Conservation (phyloP, 2,329 filamentous ascomycete species). For the Cladophialophora chaetospira region DNA sequence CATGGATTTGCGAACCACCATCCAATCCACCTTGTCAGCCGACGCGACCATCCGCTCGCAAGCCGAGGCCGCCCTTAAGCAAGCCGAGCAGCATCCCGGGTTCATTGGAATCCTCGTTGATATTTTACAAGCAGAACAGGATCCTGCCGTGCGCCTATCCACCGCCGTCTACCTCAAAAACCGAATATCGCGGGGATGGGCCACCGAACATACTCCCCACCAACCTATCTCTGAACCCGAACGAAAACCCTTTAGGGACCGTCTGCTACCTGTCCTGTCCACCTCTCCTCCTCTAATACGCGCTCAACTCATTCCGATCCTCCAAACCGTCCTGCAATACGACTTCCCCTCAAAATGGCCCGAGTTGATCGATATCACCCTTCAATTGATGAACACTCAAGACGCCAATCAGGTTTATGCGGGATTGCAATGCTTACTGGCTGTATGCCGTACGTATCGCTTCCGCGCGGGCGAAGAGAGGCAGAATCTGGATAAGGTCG, state of each 20-base stretch:
- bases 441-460: conserved; percentile 91
- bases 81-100: conserved; percentile 88
- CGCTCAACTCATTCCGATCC: conserved; percentile 87
- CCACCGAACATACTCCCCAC: conserved; percentile 73
- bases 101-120: conserved; percentile 90
- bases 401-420: conserved; percentile 86
- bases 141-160: conserved; percentile 79
- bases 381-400: conserved; percentile 84
- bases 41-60: conserved; percentile 64
- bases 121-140: conserved; percentile 85
- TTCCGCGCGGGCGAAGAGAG: conserved; percentile 86
- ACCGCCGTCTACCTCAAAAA: conserved; percentile 98
- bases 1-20: conserved; percentile 58
- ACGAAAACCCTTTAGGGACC: conserved; percentile 81
- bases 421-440: conserved; percentile 88
- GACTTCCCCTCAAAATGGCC: conserved; percentile 97
- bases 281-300: conserved; percentile 78
- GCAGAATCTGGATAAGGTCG: conserved; percentile 89
- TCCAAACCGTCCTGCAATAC: conserved; percentile 93
- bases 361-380: conserved; percentile 86
- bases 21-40: conserved; percentile 64
- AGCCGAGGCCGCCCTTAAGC: conserved; percentile 65
- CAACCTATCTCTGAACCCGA: conserved; percentile 83
- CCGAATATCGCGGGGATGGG: conserved; percentile 90
- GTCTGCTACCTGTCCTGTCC: conserved; percentile 85